Evolutionary conservation across 2,329 filamentous ascomycete genomes (phyloP).

Genomic region (Aspergillus piperis): DNA sequence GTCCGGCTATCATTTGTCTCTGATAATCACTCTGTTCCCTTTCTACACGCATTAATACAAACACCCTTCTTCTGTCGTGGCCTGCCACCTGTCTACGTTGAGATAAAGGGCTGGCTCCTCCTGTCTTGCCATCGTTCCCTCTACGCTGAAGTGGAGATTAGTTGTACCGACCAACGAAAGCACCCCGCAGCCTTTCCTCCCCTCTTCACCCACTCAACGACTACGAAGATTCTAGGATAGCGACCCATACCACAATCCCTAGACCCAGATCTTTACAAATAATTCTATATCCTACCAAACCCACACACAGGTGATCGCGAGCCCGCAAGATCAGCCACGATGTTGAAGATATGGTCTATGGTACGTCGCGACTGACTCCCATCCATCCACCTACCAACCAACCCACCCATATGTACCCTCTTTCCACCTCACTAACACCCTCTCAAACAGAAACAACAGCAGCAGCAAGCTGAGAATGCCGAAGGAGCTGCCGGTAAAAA

Average conservation of each 20-base stretch:
- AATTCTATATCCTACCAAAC: neutral
- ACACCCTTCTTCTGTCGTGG: neutral
- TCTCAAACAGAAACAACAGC: conserved; percentile 64
- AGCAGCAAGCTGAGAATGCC: conserved; percentile 93
- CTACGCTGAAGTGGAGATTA: neutral
- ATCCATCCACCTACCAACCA: neutral
- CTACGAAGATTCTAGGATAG: no score
- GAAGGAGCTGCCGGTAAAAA: conserved; percentile 76
- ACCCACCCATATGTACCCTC: neutral
- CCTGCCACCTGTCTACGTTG: neutral
- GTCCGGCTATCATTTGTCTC: neutral
- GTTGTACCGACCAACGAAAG: neutral
- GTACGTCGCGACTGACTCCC: conserved; percentile 51
- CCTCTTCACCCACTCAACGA: neutral
- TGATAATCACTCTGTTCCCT: neutral
- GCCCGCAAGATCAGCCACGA: conserved; percentile 53
- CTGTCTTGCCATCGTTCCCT: no score
- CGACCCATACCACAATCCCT: neutral
- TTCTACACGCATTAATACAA: neutral
- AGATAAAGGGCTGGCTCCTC: no score
- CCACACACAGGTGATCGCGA: neutral
- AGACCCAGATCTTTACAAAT: neutral
- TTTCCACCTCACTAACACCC: neutral
- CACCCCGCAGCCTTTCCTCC: conserved; percentile 3
- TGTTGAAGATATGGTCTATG: conserved; percentile 99